Percentiles rank a stretch among this genome's conserved stretches.
These are phyloP conservation scores for Quercus tomentella DNA, from an alignment of 331 rosid species.

Conservation along the genomic window DNA sequence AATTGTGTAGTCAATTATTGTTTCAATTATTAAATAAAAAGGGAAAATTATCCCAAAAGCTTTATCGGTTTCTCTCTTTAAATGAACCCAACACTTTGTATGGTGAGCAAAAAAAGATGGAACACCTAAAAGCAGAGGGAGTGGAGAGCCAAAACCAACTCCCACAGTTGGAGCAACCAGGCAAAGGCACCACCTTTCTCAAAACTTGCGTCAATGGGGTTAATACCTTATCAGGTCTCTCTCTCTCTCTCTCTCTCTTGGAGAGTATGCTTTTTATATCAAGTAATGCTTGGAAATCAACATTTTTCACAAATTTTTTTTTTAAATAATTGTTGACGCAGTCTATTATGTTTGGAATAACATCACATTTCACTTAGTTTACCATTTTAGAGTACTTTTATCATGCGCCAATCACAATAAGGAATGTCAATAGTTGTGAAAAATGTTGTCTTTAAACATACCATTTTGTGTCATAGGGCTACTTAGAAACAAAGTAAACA, in stretches of 20 bases:
- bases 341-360: too few species aligned
- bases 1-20: too few species aligned
- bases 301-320: too few species aligned
- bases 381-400: too few species aligned
- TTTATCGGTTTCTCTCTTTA: neutral
- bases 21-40: too few species aligned
- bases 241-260: neutral
- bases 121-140: neutral
- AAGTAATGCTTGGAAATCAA: too few species aligned
- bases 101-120: neutral
- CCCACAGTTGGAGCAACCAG: slow-evolving; percentile 20
- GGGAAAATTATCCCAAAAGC: too few species aligned
- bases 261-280: neutral
- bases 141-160: slow-evolving; percentile 49
- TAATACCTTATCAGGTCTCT: slow-evolving; percentile 62
- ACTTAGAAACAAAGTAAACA: neutral
- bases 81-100: neutral
- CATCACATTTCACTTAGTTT: too few species aligned
- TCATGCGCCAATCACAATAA: too few species aligned
- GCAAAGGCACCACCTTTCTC: slow-evolving; percentile 40
- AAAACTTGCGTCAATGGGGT: slow-evolving; percentile 76
- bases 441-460: too few species aligned
- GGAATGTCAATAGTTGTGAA: too few species aligned
- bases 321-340: too few species aligned
- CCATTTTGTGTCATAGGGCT: neutral